phyloP scores from a whole-genome alignment of 148 eudicot species.

The Rhododendron mucronatum region DNA sequence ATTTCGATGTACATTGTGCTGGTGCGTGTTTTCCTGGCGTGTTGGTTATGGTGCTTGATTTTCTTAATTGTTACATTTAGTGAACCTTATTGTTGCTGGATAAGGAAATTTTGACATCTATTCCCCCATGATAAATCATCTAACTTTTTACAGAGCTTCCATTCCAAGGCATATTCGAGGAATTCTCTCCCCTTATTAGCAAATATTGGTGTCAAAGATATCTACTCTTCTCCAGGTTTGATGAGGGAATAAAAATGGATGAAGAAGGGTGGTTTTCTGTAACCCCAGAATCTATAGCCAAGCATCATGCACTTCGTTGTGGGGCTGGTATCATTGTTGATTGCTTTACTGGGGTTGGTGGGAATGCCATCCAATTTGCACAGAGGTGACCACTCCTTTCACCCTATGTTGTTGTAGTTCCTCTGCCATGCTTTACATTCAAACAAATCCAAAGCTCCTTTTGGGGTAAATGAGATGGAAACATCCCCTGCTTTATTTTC shows the following conservation, averaged over 20 bases:
- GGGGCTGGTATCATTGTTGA: constrained; percentile 55
- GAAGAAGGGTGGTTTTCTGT: constrained; percentile 99
- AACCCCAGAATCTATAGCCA: constrained; percentile 79
- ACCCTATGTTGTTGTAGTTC: background rate
- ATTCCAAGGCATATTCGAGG: constrained; percentile 30
- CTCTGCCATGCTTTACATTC: background rate
- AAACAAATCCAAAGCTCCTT: background rate
- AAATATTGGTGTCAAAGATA: constrained; percentile 94
- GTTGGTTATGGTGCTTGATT: background rate
- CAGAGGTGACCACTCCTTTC: constrained; percentile 30
- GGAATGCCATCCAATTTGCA: constrained; percentile 93
- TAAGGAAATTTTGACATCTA: background rate
- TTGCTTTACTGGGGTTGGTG: constrained; percentile 89
- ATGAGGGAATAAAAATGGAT: constrained; percentile 79
- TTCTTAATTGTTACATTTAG: background rate
- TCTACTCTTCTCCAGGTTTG: constrained; percentile 62
- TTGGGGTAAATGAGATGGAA: background rate
- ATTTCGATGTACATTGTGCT: background rate
- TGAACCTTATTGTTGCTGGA: background rate
- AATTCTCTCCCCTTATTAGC: constrained; percentile 37
- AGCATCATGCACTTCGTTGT: constrained; percentile 82
- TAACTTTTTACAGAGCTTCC: constrained; percentile 21
- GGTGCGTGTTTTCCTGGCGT: background rate
- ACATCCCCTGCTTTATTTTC: background rate
- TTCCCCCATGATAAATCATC: constrained; percentile 1